These are phyloP conservation scores for Cercospora berteroae DNA, from an alignment of 2,329 filamentous ascomycete genomes.

Conservation along the genomic window DNA sequence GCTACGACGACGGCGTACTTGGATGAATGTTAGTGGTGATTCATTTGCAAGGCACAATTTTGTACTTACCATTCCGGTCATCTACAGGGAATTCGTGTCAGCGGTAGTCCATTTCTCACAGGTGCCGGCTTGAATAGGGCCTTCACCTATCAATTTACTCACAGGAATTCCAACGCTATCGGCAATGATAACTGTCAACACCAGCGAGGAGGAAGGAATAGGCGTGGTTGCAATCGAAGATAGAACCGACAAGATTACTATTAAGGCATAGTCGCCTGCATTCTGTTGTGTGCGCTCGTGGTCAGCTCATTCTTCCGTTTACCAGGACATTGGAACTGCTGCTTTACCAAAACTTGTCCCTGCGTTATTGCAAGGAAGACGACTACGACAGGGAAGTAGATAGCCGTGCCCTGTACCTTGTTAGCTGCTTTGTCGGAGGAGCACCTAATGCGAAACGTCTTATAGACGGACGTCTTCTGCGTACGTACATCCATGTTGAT, in stretches of 20 bases:
- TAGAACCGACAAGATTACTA: conserved; percentile 51
- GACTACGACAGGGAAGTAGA: conserved; percentile 56
- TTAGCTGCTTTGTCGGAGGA: neutral
- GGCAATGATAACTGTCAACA: conserved; percentile 54
- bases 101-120: too few species aligned
- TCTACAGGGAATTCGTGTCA: neutral
- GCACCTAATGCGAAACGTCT: too few species aligned
- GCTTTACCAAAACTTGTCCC: conserved; percentile 35
- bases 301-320: neutral
- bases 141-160: neutral
- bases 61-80: conserved; percentile 53
- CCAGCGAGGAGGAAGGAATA: conserved; percentile 54
- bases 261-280: conserved; percentile 50
- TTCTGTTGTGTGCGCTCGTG: conserved; percentile 11
- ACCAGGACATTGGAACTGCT: too few species aligned
- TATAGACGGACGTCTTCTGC: too few species aligned
- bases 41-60: too few species aligned
- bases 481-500: conserved; percentile 49
- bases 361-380: conserved; percentile 55
- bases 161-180: conserved; percentile 44
- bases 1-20: conserved; percentile 55
- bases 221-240: conserved; percentile 56
- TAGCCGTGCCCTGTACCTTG: conserved; percentile 45
- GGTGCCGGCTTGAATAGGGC: too few species aligned
- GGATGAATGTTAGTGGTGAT: too few species aligned